Evolutionary conservation across 768 basidiomycete genomes (phyloP), one percentile per base, ranked within the genome.

Genomic region (Cantharellus cinnabarinus): DNA sequence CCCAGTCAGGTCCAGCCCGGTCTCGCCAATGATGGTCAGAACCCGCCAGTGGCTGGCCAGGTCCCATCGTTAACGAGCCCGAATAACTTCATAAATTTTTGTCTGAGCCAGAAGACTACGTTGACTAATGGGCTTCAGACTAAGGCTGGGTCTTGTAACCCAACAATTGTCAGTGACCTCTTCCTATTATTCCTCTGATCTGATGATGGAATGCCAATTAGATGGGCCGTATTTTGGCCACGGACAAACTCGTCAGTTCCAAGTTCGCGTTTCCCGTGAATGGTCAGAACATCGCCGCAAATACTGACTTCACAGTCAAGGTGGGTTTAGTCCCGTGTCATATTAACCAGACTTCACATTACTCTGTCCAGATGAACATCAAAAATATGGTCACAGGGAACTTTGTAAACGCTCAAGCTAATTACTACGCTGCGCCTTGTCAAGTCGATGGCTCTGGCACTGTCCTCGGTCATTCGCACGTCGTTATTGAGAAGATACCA

Each of bases 71-170:
- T 68, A 2, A 69, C 68, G 5, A 67, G 66, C 38, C 59, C 57
- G 41, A 68, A 71, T 63, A 71, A 72, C 65, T 72, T 67, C 61
- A 66, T 66, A 61, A 67, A 66, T 63, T 64, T 60, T 57, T 67
- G 68, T 58, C 42, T 63, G 7, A 65, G 62, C 4, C 56, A 57
- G 40, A 57, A 7, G 10, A 39, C 10, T 58, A 52, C 40, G 20
- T 38, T 58, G 10, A 58, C 58, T 39, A 58, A 58, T 57, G 58
- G 58, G 5, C 56, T 57, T 20, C 58, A 58, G 37, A 39, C 57
- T 52, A 58, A 58, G 51, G 57, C 58, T 44, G 65, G 67, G 2
- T 65, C 65, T 41, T 68, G 69, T 63, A 71, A 71, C 63, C 68
- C 69, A 5, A 64, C 66, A 4, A 63, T 64, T 3, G 52, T 54